A percentile compares a stretch with the other conserved stretches of the same genome.
phyloP scores from a whole-genome alignment of 371 early-diverging fungal genomes.

The Coemansia sp. region DNA sequence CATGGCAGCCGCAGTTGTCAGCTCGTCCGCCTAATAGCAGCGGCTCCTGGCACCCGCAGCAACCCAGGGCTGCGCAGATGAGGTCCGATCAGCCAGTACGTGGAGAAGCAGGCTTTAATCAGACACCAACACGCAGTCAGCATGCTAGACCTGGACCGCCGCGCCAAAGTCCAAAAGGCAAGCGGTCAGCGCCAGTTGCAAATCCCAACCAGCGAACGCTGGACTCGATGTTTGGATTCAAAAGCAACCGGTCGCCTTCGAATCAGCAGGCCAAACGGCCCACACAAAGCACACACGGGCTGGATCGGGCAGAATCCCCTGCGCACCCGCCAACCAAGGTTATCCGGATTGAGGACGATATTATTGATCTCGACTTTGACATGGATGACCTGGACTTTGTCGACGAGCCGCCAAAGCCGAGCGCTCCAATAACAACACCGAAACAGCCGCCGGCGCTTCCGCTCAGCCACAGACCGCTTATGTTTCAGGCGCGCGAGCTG shows the following conservation, averaged over 20 bases:
- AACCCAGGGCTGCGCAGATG: background rate
- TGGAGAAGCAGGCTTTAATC: background rate
- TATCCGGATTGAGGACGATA: background rate
- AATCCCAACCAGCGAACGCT: slow-evolving; percentile 35
- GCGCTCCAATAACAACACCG: background rate
- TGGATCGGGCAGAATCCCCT: slow-evolving; percentile 8
- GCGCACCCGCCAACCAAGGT: slow-evolving; percentile 16
- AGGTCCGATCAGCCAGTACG: background rate
- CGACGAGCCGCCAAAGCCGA: background rate
- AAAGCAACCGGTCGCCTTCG: background rate
- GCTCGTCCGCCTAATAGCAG: background rate
- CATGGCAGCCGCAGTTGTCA: background rate
- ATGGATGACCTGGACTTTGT: slow-evolving; percentile 8
- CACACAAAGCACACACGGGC: slow-evolving; percentile 3
- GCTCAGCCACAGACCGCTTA: slow-evolving; percentile 7
- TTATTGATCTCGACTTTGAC: slow-evolving; percentile 6
- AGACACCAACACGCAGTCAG: background rate
- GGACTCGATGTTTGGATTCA: slow-evolving; percentile 30
- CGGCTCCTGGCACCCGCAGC: background rate
- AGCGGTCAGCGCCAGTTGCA: background rate
- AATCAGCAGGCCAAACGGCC: slow-evolving; percentile 18
- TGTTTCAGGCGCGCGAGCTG: slow-evolving; percentile 24
- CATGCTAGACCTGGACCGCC: background rate
- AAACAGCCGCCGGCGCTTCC: background rate
- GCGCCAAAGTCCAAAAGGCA: background rate